Evolutionary conservation across 1,139 yeast genomes (phyloP).

Genomic region (Barnettozyma hawaiiensis): DNA sequence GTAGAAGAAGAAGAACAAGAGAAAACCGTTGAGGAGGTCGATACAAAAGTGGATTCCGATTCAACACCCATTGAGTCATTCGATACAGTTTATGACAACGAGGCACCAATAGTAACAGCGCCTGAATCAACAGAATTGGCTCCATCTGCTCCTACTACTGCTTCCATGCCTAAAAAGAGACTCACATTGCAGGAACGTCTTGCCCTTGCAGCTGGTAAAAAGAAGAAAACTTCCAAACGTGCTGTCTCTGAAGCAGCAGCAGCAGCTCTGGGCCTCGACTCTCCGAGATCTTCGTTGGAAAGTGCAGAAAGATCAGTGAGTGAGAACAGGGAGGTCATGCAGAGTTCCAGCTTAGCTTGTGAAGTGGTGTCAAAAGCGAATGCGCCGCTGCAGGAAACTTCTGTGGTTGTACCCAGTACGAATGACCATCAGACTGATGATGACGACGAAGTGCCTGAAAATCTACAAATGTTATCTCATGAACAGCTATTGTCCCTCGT

Average conservation of each 20-base stretch:
- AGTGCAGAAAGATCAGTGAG: conserved; percentile 11
- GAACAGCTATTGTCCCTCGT: conserved; percentile 24
- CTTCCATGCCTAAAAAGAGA: conserved; percentile 20
- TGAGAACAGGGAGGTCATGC: conserved; percentile 4
- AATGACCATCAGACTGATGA: no score
- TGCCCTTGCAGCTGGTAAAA: conserved; percentile 63
- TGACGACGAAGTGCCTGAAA: conserved; percentile 18
- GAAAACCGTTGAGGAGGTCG: no score
- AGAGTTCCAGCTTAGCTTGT: background rate
- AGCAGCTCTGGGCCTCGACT: background rate
- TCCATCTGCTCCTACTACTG: no score
- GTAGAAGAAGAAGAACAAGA: no score
- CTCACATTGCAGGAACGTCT: conserved; percentile 52
- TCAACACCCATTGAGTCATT: background rate
- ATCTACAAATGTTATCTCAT: conserved; percentile 14
- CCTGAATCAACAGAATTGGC: background rate
- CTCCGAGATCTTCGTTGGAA: conserved; percentile 8
- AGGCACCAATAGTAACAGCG: background rate
- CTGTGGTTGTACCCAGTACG: no score
- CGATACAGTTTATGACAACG: background rate
- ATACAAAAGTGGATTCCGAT: no score
- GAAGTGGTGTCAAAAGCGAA: background rate
- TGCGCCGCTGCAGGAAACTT: no score
- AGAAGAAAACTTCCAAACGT: conserved; percentile 15
- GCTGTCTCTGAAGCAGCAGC: no score